A percentile compares a stretch with the other conserved stretches of the same genome.
Conservation (phyloP, 2,329 filamentous ascomycete species). For the Xylaria sp. region DNA sequence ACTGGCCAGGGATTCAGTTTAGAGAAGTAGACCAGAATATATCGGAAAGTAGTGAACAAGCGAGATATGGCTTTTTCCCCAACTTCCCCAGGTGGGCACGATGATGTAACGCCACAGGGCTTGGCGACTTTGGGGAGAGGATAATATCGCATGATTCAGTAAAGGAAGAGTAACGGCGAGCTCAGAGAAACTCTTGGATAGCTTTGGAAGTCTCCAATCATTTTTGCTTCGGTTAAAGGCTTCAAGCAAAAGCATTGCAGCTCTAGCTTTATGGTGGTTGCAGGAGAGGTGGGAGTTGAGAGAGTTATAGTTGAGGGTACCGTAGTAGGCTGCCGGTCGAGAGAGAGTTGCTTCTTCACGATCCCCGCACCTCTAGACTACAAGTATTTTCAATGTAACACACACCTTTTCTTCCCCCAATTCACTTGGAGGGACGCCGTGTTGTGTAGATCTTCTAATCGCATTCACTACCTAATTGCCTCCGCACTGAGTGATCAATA, state of each 20-base stretch:
- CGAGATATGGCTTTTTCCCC: slow-evolving; percentile 10
- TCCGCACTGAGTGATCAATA: not conserved
- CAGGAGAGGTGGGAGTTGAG: no score
- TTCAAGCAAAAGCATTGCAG: not conserved
- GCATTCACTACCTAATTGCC: not conserved
- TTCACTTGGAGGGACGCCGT: no score
- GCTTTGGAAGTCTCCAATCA: not conserved
- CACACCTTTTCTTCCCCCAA: no score
- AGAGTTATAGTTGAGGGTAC: no score
- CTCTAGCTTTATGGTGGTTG: no score
- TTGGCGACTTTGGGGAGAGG: slow-evolving; percentile 17
- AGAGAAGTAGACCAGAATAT: not conserved
- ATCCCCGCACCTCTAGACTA: no score
- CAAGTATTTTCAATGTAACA: no score
- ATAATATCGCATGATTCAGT: slow-evolving; percentile 5
- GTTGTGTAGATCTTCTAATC: no score
- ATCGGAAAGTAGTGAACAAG: not conserved
- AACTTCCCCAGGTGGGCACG: not conserved
- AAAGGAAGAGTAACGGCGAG: not conserved
- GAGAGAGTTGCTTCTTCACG: no score
- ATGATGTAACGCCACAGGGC: slow-evolving; percentile 22
- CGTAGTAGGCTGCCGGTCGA: no score
- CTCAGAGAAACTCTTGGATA: not conserved
- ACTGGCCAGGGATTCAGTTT: slow-evolving; percentile 25
- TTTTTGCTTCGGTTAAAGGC: not conserved